Evolutionary conservation across 495 filamentous ascomycete genomes (phyloP), one percentile per base, ranked within the genome.

Genomic region (Annulohypoxylon stygium): DNA sequence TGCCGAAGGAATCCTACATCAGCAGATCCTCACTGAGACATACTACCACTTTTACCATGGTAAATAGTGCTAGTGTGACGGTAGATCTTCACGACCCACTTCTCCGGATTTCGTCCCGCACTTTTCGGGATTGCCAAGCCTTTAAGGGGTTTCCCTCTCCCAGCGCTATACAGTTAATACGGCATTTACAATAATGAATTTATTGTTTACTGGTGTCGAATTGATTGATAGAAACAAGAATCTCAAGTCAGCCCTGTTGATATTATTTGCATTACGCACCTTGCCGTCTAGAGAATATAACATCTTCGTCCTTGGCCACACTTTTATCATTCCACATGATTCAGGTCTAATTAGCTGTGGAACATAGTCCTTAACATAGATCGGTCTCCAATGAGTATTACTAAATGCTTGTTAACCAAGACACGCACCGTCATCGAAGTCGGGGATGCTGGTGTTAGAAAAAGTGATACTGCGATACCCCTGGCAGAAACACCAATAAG

Each of bases 51-150:
- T 69, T 57, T 63, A 20, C 50, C 50, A 48, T 50, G n/a, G 58
- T 10, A 60, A 14, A 54, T 34, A 30, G 16, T 54, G 10, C 57
- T 62, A 39, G 43, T 69, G 50, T 2, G 9, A 69, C 66, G 58
- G 48, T 69, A 62, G 14, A 23, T 68, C 18, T 34, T 53, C 57
- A 36, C 36, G 57, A 68, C 65, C 65, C 65, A 61, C 57, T 50
- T 43, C 55, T 34, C 18, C 47, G 47, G 57, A 43, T 55, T 61
- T 61, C 37, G 20, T 62, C 25, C 16, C 8, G n/a, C 61, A 54
- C 14, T 33, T 8, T 43, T 43, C 36, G 36, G 20, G 34, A 20
- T 10, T 20, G n/a, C 20, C 12, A n/a, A 59, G 33, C 55, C 7
- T 33, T n/a, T 54, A 54, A 11, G 11, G 25, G 9, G 4, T 7